Base-by-base conservation (phyloP, 1,284 basidiomycete genomes). In the Inonotus obliquus region DNA sequence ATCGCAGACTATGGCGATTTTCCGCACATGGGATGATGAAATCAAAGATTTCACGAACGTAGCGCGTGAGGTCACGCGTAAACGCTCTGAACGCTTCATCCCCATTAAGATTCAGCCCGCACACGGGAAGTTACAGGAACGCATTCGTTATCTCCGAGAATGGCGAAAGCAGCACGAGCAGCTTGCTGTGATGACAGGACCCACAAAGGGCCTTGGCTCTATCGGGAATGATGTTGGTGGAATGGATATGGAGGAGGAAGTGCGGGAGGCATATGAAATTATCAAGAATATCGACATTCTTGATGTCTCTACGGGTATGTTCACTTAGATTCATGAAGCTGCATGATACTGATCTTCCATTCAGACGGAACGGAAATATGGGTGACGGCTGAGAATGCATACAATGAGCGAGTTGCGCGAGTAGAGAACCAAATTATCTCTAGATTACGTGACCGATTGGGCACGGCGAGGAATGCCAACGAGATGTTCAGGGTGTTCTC, bases 401-500 rank as follows among this genome's bases (percentile, higher is more conserved):
- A 99, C 78, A 98, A 98, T 69, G 96, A 98, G 73, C 89, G 96
- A 14, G 95, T 99, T 6, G 91, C 96, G 0, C 83, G 96, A 10
- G 97, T 99, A 39, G 97, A 99, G 77, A 98, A 97, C 76, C 96
- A 96, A 72, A 98, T 99, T 72, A 99, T 99, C 72, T 92, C 96
- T 5, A 82, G 93, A 25, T 76, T 99, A 57, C 83, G 96, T 38
- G 95, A 98, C 73, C 81, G 94, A 62, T 82, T 99, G 21, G 97
- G 93, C n/a, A 96, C 94, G 10, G 96, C 96, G 27, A 82, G 94
- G 55, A 98, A 97, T 70, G 96, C 97, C 1, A 96, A 97, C 71
- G 96, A 98, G 77, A 99, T 98, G 96, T 98, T 99, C 76, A 85
- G 96, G 59, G 96, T 98, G 53, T 96, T 99, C 75, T 96, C 94